Percentiles rank a stretch among this genome's conserved stretches.
Conservation (phyloP, 2,329 filamentous ascomycete species). For the Aaosphaeria pasadenensis region DNA sequence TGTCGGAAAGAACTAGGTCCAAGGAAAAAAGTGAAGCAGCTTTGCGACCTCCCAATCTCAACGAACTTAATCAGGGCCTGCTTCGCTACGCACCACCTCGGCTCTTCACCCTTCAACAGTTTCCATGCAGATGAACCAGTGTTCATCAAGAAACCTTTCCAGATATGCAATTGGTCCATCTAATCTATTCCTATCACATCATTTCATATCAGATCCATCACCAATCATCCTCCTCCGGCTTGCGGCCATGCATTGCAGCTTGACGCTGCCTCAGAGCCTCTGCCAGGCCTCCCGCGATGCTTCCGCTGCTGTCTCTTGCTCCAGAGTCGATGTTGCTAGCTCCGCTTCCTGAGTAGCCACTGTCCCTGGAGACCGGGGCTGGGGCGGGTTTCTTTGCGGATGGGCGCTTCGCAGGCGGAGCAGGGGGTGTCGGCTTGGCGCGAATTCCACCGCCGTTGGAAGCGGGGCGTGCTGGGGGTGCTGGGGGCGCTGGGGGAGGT, state of each 20-base stretch:
- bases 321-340: constrained; percentile 35
- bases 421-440: constrained; percentile 69
- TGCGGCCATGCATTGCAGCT: constrained; percentile 47
- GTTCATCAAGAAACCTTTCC: not conserved
- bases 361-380: constrained; percentile 66
- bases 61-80: not conserved
- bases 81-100: constrained; percentile 5
- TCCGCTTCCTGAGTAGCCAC: constrained; percentile 44
- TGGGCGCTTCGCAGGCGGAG: constrained; percentile 78
- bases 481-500: constrained; percentile 53
- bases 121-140: constrained; percentile 4
- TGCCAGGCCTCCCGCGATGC: constrained; percentile 49
- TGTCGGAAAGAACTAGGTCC: too few species aligned
- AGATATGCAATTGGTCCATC: constrained; percentile 1
- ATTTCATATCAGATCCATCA: constrained; percentile 6
- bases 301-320: constrained; percentile 39
- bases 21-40: too few species aligned
- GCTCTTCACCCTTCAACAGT: constrained; percentile 5
- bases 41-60: too few species aligned
- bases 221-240: constrained; percentile 39
- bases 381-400: constrained; percentile 68
- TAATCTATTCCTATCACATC: constrained; percentile 1
- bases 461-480: constrained; percentile 54
- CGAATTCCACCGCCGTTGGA: constrained; percentile 52
- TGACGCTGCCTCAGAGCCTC: constrained; percentile 49